Base-by-base conservation (phyloP, 2,329 filamentous ascomycete genomes). In the Cladophialophora chaetospira region DNA sequence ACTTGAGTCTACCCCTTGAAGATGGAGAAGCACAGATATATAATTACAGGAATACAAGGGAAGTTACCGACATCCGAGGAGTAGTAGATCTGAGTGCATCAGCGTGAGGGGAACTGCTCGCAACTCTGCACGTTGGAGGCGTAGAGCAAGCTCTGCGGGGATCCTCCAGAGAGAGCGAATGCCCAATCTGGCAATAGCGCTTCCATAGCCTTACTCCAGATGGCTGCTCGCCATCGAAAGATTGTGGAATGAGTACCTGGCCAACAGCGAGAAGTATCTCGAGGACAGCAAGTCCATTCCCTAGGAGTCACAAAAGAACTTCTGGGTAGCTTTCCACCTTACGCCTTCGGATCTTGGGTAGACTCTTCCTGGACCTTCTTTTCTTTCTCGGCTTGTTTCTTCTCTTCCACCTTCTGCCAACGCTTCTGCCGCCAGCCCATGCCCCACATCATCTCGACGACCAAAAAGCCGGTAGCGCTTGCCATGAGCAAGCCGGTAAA, bases 371-470 rank as follows among this genome's bases (percentile, higher is more conserved):
- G 10, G 42, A 26, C 19, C 25, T 25, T 36, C 46, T 28, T 28
- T 23, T 49, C 31, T 6, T 23, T 19, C 48, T 49, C 44, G 11
- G 23, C 44, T 38, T 55, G 44, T 21, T 15, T 43, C 10, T 45
- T 53, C 40, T 23, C 15, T 23, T 23, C 38, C 36, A 28, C 3
- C 10, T 8, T 49, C 25, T 29, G 23, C 52, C 52, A 55, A 10
- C 52, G 52, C 35, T 48, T 40, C 44, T 55, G 52, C 44, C 52
- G 43, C 52, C 52, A 55, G 2, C 44, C 44, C 52, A 55, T 55
- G 6, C 52, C 52, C 44, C 44, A 55, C 11, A 2, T 35, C 44
- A 28, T 8, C 35, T 55, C 52, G 25, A 25, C 25, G 4, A 4
- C 33, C n/a, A 53, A 33, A 2, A 53, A 36, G 15, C 6, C 26